Conservation (phyloP, 2,329 filamentous ascomycete genomes). For the Diaporthe ilicicola region DNA sequence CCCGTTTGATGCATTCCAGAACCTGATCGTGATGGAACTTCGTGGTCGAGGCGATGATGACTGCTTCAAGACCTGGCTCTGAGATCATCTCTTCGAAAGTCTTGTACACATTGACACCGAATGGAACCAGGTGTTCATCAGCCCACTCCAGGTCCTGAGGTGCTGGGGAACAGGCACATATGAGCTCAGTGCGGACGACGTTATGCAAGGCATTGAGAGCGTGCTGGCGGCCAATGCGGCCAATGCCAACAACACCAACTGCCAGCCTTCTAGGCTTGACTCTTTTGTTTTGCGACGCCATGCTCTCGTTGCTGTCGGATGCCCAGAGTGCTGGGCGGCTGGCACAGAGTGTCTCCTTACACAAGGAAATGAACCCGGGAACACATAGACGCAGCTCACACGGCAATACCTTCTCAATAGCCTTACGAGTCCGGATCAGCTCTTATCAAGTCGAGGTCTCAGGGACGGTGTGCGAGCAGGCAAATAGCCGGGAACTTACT, state of each 20-base stretch:
- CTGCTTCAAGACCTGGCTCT: constrained; percentile 49
- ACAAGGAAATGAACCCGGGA: neutral
- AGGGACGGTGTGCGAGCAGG: too few species aligned
- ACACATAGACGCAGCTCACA: neutral
- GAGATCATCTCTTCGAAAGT: constrained; percentile 56
- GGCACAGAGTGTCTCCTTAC: neutral
- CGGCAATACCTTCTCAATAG: neutral
- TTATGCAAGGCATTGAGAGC: constrained; percentile 51
- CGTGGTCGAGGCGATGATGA: constrained; percentile 52
- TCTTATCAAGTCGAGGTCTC: neutral
- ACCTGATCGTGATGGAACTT: constrained; percentile 66
- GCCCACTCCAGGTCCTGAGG: constrained; percentile 50
- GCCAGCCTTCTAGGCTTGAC: neutral
- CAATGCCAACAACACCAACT: constrained; percentile 47
- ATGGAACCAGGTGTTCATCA: constrained; percentile 50
- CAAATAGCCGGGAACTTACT: too few species aligned
- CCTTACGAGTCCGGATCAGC: too few species aligned
- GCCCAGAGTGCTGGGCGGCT: neutral
- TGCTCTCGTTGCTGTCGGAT: neutral
- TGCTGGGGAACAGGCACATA: constrained; percentile 11
- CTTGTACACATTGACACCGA: constrained; percentile 54
- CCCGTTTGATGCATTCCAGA: constrained; percentile 61
- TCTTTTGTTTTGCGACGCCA: neutral
- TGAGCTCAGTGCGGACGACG: constrained; percentile 5
- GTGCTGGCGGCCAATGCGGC: constrained; percentile 62